These are phyloP conservation scores for Capniomyces stellatus DNA, from an alignment of 371 early-diverging fungal genomes.

Conservation along the genomic window DNA sequence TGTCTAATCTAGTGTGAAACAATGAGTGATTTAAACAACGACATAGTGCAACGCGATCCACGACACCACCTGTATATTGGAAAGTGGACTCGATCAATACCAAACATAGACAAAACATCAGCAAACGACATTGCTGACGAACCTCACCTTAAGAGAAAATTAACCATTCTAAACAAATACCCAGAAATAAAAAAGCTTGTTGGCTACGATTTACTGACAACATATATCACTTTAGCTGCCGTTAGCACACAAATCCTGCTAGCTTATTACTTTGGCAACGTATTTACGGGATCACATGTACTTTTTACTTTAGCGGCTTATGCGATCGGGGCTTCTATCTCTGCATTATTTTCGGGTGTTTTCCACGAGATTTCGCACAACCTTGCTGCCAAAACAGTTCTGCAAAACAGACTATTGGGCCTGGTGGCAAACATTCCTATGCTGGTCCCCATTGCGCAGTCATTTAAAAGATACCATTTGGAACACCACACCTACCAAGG, in stretches of 20 bases:
- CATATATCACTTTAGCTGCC: conserved; percentile 42
- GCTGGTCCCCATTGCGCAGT: conserved; percentile 59
- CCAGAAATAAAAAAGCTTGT: conserved; percentile 78
- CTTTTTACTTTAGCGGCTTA: conserved; percentile 45
- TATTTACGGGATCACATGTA: conserved; percentile 36
- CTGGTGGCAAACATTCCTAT: conserved; percentile 71
- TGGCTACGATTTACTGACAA: conserved; percentile 63
- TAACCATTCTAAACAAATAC: conserved; percentile 63
- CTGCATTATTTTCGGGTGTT: conserved; percentile 52
- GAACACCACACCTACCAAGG: conserved; percentile 95
- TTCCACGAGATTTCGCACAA: conserved; percentile 90
- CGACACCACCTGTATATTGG: conserved; percentile 68
- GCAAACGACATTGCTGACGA: conserved; percentile 81
- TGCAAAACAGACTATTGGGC: conserved; percentile 63
- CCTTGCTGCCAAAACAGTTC: conserved; percentile 43
- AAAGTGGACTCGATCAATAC: conserved; percentile 65
- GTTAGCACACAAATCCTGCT: conserved; percentile 52
- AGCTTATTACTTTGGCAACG: conserved; percentile 59
- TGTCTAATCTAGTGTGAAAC: no score
- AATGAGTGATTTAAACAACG: no score
- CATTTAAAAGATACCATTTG: conserved; percentile 85
- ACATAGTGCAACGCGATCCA: conserved; percentile 35
- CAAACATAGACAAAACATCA: conserved; percentile 48
- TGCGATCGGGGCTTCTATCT: conserved; percentile 64
- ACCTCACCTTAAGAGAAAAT: conserved; percentile 83